These are phyloP conservation scores for Atalantia buxifolia DNA, from an alignment of 345 rosid genomes.

Conservation along the genomic window DNA sequence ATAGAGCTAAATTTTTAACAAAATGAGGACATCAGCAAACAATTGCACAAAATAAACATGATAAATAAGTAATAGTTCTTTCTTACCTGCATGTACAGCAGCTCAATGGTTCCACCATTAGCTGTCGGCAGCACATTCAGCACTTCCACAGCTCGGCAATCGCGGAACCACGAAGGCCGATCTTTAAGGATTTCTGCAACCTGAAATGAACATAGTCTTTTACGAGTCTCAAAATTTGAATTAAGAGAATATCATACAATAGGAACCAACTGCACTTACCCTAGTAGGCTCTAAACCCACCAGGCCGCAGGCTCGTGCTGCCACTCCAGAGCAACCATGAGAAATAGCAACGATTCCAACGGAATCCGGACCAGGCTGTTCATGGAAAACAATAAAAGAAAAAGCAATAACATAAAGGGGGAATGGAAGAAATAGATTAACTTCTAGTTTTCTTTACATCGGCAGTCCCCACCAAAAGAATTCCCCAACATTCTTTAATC, in stretches of 20 bases:
- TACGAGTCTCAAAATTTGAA: not conserved
- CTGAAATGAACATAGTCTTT: conserved; percentile 30
- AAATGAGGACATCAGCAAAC: not conserved
- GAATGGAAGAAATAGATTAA: not conserved
- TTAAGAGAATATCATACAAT: not conserved
- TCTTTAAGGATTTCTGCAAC: conserved; percentile 99
- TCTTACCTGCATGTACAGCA: conserved; percentile 95
- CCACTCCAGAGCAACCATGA: conserved; percentile 99
- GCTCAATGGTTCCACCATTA: conserved; percentile 99
- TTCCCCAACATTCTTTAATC: not conserved
- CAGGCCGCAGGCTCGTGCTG: conserved; percentile 99
- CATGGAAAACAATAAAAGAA: not conserved
- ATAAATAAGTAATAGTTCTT: not conserved
- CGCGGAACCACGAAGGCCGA: conserved; percentile 97
- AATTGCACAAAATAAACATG: not conserved
- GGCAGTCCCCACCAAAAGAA: not conserved
- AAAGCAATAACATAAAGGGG: not conserved
- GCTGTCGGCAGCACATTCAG: conserved; percentile 97
- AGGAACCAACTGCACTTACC: conserved; percentile 45
- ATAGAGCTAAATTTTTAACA: conserved; percentile 60
- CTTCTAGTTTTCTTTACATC: not conserved
- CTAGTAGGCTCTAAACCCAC: conserved; percentile 99
- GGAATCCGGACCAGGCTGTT: conserved; percentile 99
- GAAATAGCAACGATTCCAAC: conserved; percentile 99
- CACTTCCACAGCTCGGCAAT: conserved; percentile 98